Base-by-base conservation (phyloP, 2,329 filamentous ascomycete species). In the Cladophialophora yegresii region DNA sequence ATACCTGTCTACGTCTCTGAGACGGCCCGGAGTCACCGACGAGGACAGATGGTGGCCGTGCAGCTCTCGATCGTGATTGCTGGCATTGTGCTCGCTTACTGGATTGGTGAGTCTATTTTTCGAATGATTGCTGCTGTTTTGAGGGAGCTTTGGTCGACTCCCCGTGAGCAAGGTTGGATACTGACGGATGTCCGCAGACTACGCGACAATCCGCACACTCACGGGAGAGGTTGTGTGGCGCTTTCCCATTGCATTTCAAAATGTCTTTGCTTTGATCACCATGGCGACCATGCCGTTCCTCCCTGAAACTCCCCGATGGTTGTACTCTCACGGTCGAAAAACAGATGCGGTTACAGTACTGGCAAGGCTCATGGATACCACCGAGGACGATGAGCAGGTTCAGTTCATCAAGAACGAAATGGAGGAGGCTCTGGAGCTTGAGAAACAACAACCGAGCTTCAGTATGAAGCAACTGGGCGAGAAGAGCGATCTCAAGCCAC, bases 401-500 rank as follows among this genome's bases (percentile, higher is more conserved):
- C 64, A 69, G 7, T 72, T 74, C 61, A 74, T 76, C 43, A 71
- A 71, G 45, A 75, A 71, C 9, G 75, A 77, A 64, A 72, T 77
- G 22, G 72, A 76, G 32, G 74, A 76, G 54, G 87, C 86, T 32
- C 87, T 89, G 59, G 81, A 84, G 3, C 84, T 85, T 0, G 84
- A 87, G 71, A 83, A 82, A 59, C 77, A 80, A 1, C 78, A 85
- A 30, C 28, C 23, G 50, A 84, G 81, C 8, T 82, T 80, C 78
- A 45, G 82, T 81, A 1, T 88, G 84, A 80, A 72, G 55, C 45
- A 49, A 30, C 26, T 66, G 6, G 22, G 47, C 50, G 58, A 58
- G 26, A 53, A 57, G 40, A 55, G 36, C 12, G 50, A 55, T 13
- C 36, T 64, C 3, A 61, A 64, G 22, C 50, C 58, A 4, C 22